Conservation (phyloP, 306 rosid genomes). For the Lupinus albus region DNA sequence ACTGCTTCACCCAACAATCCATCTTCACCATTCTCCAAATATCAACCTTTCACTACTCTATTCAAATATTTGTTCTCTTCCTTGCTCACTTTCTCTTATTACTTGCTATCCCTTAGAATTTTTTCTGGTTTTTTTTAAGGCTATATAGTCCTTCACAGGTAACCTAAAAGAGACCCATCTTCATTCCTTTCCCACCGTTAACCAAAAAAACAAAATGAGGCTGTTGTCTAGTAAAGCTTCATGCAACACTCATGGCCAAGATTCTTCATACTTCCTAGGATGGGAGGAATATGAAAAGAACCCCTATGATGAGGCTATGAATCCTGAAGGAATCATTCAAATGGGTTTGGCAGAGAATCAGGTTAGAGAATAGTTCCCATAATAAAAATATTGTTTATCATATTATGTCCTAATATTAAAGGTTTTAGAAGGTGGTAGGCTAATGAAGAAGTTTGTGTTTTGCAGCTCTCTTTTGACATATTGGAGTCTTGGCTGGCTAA, state of each 20-base stretch:
- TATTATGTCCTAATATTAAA: constrained; percentile 13
- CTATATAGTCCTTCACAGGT: background rate
- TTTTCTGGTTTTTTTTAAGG: too few species aligned
- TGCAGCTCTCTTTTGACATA: constrained; percentile 86
- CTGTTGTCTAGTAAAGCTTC: constrained; percentile 73
- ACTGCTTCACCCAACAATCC: constrained; percentile 43
- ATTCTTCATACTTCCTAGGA: constrained; percentile 93
- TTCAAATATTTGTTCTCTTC: constrained; percentile 21
- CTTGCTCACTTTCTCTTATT: too few species aligned
- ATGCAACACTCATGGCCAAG: constrained; percentile 95
- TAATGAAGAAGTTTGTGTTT: constrained; percentile 20
- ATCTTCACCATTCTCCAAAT: constrained; percentile 34
- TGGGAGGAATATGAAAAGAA: constrained; percentile 92
- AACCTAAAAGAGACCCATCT: background rate
- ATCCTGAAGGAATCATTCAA: constrained; percentile 88
- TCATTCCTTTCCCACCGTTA: background rate
- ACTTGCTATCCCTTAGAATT: too few species aligned
- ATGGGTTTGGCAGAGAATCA: constrained; percentile 99
- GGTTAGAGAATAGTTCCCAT: constrained; percentile 40
- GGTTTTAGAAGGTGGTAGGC: constrained; percentile 21
- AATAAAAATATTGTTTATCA: background rate
- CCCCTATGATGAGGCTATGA: constrained; percentile 62
- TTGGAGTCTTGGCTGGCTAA: constrained; percentile 74
- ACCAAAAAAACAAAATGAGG: constrained; percentile 47
- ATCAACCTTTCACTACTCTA: constrained; percentile 16